Conservation (phyloP, 108 stramenopile species). For the Pelagomonas calceolata region DNA sequence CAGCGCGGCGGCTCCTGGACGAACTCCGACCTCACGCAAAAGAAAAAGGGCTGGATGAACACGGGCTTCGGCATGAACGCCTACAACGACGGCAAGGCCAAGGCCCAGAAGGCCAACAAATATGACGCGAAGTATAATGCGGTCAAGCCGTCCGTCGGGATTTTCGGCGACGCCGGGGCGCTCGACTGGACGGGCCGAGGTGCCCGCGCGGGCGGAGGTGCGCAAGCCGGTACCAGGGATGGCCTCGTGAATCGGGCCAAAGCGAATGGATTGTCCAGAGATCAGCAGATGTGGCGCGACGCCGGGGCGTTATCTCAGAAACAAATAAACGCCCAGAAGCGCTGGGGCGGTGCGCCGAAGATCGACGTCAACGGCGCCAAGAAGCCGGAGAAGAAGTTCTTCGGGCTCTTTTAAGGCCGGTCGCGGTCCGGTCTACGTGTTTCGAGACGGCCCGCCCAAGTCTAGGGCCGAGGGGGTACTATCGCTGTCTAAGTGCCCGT, state of each 20-base stretch:
- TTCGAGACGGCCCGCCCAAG: too few relatives aligned
- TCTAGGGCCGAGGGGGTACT: too few relatives aligned
- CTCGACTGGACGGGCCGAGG: background rate
- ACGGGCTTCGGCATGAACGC: background rate
- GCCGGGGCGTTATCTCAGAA: background rate
- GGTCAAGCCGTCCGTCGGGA: background rate
- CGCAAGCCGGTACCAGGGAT: background rate
- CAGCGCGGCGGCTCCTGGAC: background rate
- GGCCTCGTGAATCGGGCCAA: background rate
- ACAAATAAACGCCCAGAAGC: background rate
- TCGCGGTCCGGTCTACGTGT: too few relatives aligned
- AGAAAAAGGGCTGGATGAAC: background rate
- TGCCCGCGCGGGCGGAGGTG: background rate
- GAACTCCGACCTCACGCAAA: background rate
- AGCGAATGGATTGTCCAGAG: background rate
- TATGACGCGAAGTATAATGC: background rate
- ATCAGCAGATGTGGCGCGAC: constrained; percentile 1
- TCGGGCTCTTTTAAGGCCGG: too few relatives aligned
- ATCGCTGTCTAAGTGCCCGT: too few relatives aligned
- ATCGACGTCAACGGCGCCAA: too few relatives aligned
- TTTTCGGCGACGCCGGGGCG: background rate
- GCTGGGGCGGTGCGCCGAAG: too few relatives aligned
- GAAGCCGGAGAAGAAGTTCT: too few relatives aligned
- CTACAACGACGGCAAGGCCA: background rate
- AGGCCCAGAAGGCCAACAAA: background rate